Evolutionary conservation across 1,139 yeast genomes (phyloP).

Genomic region (Arxiozyma slooffiae): DNA sequence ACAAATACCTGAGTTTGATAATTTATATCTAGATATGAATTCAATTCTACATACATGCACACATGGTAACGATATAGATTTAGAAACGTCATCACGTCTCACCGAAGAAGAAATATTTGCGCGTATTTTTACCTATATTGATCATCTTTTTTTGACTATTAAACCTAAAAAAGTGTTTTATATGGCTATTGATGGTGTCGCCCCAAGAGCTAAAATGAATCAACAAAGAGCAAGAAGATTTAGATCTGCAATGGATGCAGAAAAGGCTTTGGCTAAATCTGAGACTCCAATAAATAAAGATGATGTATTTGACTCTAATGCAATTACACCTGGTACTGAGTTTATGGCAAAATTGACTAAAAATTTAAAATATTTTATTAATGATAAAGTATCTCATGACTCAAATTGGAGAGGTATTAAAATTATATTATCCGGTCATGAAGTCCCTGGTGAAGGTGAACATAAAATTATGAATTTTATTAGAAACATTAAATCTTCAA

Average conservation of each 20-base stretch:
- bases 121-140: conserved; percentile 89
- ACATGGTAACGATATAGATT: conserved; percentile 59
- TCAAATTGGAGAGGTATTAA: conserved; percentile 83
- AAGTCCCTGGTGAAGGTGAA: conserved; percentile 99
- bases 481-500: conserved; percentile 67
- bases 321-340: conserved; percentile 97
- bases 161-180: conserved; percentile 80
- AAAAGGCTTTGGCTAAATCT: conserved; percentile 48
- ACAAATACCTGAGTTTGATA: conserved; percentile 90
- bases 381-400: conserved; percentile 81
- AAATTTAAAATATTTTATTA: conserved; percentile 80
- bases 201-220: conserved; percentile 98
- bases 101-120: conserved; percentile 89
- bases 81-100: conserved; percentile 44
- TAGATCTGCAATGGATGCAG: conserved; percentile 91
- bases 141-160: conserved; percentile 80
- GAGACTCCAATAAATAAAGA: conserved; percentile 37
- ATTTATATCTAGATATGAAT: conserved; percentile 92
- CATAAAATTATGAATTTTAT: conserved; percentile 95
- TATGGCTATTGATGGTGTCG: conserved; percentile 99
- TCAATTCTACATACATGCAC: conserved; percentile 92
- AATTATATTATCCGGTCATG: conserved; percentile 85
- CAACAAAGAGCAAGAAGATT: conserved; percentile 97
- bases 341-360: conserved; percentile 87
- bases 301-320: conserved; percentile 84